phyloP scores from a whole-genome alignment of 805 yeast genomes.

The Cephaloascus albidus region DNA sequence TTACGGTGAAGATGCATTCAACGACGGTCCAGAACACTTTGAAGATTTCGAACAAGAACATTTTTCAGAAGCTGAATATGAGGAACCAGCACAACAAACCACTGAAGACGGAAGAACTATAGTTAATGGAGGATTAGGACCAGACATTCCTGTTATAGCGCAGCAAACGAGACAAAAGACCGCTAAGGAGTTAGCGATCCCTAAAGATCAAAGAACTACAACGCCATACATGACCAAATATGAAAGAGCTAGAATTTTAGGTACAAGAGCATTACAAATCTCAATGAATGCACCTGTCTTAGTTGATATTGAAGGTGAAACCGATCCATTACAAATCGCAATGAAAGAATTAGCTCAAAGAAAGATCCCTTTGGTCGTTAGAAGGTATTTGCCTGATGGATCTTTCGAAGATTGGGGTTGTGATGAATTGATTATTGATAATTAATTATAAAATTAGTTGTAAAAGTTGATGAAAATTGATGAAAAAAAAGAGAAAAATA shows the following conservation, averaged over 20 bases:
- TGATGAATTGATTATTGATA: slow-evolving; percentile 91
- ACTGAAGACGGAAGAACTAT: slow-evolving; percentile 69
- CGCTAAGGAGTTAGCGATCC: slow-evolving; percentile 73
- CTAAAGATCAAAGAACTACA: slow-evolving; percentile 82
- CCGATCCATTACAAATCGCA: slow-evolving; percentile 96
- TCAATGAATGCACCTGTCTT: slow-evolving; percentile 98
- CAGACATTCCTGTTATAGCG: slow-evolving; percentile 26
- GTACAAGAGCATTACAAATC: slow-evolving; percentile 95
- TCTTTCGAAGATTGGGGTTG: slow-evolving; percentile 98
- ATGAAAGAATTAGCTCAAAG: slow-evolving; percentile 93
- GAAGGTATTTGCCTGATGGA: slow-evolving; percentile 96
- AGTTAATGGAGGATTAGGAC: slow-evolving; percentile 61
- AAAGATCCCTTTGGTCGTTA: slow-evolving; percentile 88
- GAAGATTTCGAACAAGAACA: slow-evolving; percentile 85
- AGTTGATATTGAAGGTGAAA: slow-evolving; percentile 97
- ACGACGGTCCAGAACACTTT: slow-evolving; percentile 59
- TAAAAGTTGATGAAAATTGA: slow-evolving; percentile 1
- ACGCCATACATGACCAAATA: slow-evolving; percentile 99
- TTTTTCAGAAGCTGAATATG: slow-evolving; percentile 63
- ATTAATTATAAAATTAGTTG: slow-evolving; percentile 18
- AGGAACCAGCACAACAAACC: slow-evolving; percentile 32
- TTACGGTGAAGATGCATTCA: slow-evolving; percentile 48
- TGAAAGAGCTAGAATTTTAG: slow-evolving; percentile 95
- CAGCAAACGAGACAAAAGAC: slow-evolving; percentile 44
- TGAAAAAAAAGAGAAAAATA: slow-evolving; percentile 1